Evolutionary conservation across 192 early-diverging fungal species (phyloP), one percentile per base, ranked within the genome.

Genomic region (Gaertneriomyces sp.): DNA sequence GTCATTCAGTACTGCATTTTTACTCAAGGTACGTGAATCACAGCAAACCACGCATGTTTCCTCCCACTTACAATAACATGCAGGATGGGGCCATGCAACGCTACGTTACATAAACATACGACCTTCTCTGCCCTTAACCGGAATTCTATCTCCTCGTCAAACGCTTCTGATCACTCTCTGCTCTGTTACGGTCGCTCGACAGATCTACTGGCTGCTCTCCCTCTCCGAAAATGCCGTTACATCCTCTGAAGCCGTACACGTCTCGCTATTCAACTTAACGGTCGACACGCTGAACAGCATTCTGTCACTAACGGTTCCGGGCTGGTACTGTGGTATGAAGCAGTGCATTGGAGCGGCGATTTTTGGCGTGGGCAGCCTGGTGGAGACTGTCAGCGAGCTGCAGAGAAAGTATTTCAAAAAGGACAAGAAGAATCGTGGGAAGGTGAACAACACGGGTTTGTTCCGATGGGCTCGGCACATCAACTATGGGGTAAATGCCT

Each of bases 131-230:
- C 67, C 67, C 16, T 16, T 45, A 10, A 69, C 62, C 40, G 67
- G 67, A 3, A 16, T 62, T 16, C 60, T 69, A 16, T 55, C 60
- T 7, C 67, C 67, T 8, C 38, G 50, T 51, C 67, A 69, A 42
- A 69, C 53, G 60, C 52, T 69, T 40, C 38, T 69, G 9, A 60
- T 69, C 6, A 20, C n/a, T 56, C 54, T 56, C 10, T 20, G 10
- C 54, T 33, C 11, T 25, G 11, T 14, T 20, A 11, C 54, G 11
- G 54, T 14, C 38, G 42, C 39, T 14, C 58, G 58, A 11, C 17
- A 69, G 67, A 54, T 69, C 12, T 69, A 55, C 53, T 69, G 67
- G 67, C 10, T n/a, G 40, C 60, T 69, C 12, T 62, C n/a, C 33
- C 53, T 69, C 41, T 53, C n/a, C 41, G 67, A 69, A 40, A 43